Evolutionary conservation across 371 early-diverging fungal genomes (phyloP).

Genomic region (Massospora cicadina): DNA sequence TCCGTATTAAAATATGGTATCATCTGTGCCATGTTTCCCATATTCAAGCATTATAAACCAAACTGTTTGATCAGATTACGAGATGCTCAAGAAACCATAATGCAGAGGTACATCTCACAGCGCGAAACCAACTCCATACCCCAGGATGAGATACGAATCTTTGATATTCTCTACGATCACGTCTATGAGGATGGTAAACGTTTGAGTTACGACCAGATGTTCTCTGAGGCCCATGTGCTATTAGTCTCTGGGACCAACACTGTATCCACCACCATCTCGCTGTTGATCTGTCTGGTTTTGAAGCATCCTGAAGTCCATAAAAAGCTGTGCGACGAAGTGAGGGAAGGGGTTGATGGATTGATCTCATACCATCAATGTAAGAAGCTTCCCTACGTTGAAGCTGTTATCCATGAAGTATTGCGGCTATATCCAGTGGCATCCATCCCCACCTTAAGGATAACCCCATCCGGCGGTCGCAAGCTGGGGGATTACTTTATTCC

Average conservation of each 20-base stretch:
- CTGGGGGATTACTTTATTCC: conserved; percentile 14
- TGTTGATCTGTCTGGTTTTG: not conserved
- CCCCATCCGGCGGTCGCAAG: conserved; percentile 15
- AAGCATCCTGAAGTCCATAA: not conserved
- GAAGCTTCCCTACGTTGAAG: conserved; percentile 5
- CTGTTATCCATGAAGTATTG: conserved; percentile 3
- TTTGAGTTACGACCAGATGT: not conserved
- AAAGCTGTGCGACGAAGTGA: not conserved
- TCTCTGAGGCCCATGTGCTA: not conserved
- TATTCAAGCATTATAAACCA: not conserved
- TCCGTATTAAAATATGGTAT: not conserved
- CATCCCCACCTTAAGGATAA: conserved; percentile 14
- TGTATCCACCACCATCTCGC: not conserved
- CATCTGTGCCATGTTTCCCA: not conserved
- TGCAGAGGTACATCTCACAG: not conserved
- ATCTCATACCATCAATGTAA: not conserved
- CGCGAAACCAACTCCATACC: not conserved
- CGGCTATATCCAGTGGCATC: not conserved
- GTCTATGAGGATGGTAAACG: no score
- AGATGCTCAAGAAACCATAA: not conserved
- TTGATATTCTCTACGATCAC: not conserved
- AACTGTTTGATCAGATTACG: not conserved
- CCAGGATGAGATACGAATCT: not conserved
- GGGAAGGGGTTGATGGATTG: not conserved
- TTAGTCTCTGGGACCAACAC: not conserved